phyloP scores from a whole-genome alignment of 495 filamentous ascomycete species.

The Penicillium canescens region DNA sequence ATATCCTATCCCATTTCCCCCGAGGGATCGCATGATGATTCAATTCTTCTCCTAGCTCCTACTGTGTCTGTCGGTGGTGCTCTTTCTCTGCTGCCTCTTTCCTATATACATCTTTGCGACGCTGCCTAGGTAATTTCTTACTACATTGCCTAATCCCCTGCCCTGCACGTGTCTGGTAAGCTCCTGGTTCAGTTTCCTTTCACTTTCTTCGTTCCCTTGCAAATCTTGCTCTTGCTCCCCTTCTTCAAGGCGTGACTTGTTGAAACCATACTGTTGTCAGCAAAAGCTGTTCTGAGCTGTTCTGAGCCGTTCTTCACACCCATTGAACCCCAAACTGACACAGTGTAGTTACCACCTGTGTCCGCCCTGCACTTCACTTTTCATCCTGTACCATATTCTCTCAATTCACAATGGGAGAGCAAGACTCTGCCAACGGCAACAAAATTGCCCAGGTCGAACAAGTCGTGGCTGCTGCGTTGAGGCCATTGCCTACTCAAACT shows the following conservation, averaged over 20 bases:
- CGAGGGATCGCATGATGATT: slow-evolving; percentile 11
- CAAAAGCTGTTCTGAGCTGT: too few species aligned
- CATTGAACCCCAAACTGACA: neutral
- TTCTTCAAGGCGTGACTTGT: too few species aligned
- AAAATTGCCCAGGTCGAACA: slow-evolving; percentile 53
- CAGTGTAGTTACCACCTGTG: neutral
- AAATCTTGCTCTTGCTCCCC: too few species aligned
- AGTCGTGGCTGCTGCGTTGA: slow-evolving; percentile 55
- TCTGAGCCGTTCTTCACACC: neutral
- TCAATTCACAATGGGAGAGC: slow-evolving; percentile 26
- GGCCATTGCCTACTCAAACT: slow-evolving; percentile 63
- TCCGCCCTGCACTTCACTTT: neutral
- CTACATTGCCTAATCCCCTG: neutral
- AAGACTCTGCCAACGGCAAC: slow-evolving; percentile 21
- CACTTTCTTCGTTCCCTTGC: too few species aligned
- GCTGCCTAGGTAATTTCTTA: neutral
- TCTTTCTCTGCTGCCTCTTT: neutral
- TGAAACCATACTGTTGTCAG: too few species aligned
- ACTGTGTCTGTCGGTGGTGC: neutral
- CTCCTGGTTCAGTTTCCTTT: too few species aligned
- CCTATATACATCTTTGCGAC: neutral
- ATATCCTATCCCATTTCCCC: slow-evolving; percentile 14
- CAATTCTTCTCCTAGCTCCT: slow-evolving; percentile 1
- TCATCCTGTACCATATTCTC: slow-evolving; percentile 1
- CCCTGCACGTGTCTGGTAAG: neutral